Evolutionary conservation across 176 grass and related monocot species (phyloP).

Genomic region (Pontederia crassipes): DNA sequence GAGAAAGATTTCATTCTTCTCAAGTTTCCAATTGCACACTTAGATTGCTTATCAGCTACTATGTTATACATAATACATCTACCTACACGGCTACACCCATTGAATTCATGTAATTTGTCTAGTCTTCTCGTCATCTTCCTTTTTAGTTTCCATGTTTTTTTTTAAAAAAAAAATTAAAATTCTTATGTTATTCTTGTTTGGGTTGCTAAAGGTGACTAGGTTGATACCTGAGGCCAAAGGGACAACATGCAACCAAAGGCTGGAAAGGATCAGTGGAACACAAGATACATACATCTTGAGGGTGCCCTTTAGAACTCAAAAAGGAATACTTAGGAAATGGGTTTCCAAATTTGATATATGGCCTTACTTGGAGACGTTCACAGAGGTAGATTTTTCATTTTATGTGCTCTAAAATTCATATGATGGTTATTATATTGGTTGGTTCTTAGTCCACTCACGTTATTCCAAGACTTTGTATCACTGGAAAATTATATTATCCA

Average conservation of each 20-base stretch:
- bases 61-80: not conserved
- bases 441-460: too few relatives aligned
- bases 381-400: conserved; percentile 32
- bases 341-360: conserved; percentile 96
- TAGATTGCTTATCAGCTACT: not conserved
- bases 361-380: conserved; percentile 78
- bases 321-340: conserved; percentile 81
- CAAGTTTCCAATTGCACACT: not conserved
- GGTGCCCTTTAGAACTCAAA: conserved; percentile 70
- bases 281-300: conserved; percentile 65
- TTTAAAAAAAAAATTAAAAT: too few relatives aligned
- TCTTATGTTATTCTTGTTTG: conserved; percentile 20
- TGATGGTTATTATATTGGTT: not conserved
- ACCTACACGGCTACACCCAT: too few relatives aligned
- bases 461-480: too few relatives aligned
- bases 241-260: conserved; percentile 76
- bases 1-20: conserved; percentile 1
- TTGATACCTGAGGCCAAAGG: conserved; percentile 90
- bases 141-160: not conserved
- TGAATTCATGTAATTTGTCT: too few relatives aligned
- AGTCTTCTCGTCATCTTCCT: not conserved
- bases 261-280: conserved; percentile 86
- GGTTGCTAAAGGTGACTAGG: conserved; percentile 59
- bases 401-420: not conserved
- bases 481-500: too few relatives aligned